Conservation (phyloP, 352 stramenopile genomes). For the Pythium sp. region DNA sequence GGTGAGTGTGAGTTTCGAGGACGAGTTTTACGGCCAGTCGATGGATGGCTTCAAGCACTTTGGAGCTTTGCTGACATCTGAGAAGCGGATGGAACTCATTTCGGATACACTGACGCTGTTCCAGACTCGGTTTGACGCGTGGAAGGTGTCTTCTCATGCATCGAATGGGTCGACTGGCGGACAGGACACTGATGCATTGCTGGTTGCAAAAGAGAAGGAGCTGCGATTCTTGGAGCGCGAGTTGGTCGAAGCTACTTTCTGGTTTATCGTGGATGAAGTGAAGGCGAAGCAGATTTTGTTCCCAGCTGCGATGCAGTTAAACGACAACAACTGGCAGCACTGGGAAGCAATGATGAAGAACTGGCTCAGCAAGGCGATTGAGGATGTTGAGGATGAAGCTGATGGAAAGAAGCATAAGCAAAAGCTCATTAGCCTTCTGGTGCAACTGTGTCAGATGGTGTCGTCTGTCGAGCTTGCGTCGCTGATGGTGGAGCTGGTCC, state of each 20-base stretch:
- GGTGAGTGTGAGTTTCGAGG: slow-evolving; percentile 9
- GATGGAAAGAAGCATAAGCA: background rate
- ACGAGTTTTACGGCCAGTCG: slow-evolving; percentile 58
- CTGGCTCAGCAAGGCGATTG: slow-evolving; percentile 11
- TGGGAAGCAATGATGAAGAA: slow-evolving; percentile 12
- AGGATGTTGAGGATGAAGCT: background rate
- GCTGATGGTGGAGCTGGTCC: slow-evolving; percentile 17
- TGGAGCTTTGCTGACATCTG: slow-evolving; percentile 29
- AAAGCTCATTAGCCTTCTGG: slow-evolving; percentile 10
- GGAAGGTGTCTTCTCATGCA: slow-evolving; percentile 19
- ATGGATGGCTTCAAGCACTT: slow-evolving; percentile 35
- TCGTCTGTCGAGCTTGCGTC: slow-evolving; percentile 15
- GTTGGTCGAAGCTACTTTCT: slow-evolving; percentile 30
- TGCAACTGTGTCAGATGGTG: slow-evolving; percentile 11
- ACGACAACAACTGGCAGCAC: slow-evolving; percentile 3
- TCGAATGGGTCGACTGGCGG: slow-evolving; percentile 4
- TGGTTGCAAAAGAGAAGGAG: slow-evolving; percentile 26
- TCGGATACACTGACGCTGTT: slow-evolving; percentile 42
- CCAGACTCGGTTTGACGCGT: slow-evolving; percentile 41
- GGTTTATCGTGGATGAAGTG: slow-evolving; percentile 26
- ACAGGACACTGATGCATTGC: slow-evolving; percentile 13
- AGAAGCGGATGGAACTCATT: slow-evolving; percentile 55
- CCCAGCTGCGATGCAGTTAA: background rate
- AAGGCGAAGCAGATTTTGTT: slow-evolving; percentile 10
- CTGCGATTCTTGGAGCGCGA: slow-evolving; percentile 36